Conservation (phyloP, 768 basidiomycete genomes). For the Boletus vinaceobasis region DNA sequence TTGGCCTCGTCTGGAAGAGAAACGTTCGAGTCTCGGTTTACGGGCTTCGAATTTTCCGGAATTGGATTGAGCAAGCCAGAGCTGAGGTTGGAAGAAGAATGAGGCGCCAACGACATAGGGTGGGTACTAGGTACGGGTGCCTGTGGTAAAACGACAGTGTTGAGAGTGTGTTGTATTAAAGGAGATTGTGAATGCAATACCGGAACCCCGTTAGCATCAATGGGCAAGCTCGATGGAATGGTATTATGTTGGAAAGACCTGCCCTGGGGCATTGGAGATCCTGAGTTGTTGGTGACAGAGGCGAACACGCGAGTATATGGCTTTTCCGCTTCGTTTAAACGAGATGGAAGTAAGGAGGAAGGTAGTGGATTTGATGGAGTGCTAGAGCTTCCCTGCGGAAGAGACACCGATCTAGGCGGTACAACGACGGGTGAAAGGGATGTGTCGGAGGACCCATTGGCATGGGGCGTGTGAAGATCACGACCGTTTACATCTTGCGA, state of each 20-base stretch:
- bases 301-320: neutral
- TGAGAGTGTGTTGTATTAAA: constrained; percentile 17
- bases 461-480: constrained; percentile 8
- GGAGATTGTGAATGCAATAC: constrained; percentile 9
- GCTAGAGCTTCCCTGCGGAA: constrained; percentile 10
- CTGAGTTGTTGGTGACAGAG: constrained; percentile 3
- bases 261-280: neutral
- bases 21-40: constrained; percentile 64
- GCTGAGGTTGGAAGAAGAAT: constrained; percentile 18
- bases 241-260: constrained; percentile 9
- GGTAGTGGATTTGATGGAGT: constrained; percentile 6
- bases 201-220: neutral
- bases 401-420: constrained; percentile 23
- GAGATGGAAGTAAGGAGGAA: constrained; percentile 19
- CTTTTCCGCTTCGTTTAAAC: constrained; percentile 12
- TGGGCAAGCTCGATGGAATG: neutral
- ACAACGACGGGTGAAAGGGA: constrained; percentile 10
- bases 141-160: constrained; percentile 16
- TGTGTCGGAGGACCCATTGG: neutral
- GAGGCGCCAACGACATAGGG: constrained; percentile 14
- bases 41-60: constrained; percentile 33
- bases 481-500: constrained; percentile 8
- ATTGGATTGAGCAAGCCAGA: constrained; percentile 21
- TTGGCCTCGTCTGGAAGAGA: constrained; percentile 76
- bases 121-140: constrained; percentile 9